Conservation (phyloP, 2,329 filamentous ascomycete species). For the Venturia aucupariae region DNA sequence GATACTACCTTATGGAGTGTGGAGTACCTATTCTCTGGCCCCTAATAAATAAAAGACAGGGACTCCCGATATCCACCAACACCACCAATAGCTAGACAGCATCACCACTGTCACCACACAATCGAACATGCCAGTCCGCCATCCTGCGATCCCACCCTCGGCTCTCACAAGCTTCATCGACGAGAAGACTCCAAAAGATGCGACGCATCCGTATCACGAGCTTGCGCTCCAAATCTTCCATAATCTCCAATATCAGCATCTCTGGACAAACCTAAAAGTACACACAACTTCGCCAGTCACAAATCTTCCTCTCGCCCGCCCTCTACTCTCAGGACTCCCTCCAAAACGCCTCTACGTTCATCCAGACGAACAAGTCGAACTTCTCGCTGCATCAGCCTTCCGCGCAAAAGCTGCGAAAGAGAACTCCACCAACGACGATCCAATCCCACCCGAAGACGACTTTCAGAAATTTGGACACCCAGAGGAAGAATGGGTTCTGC, state of each 20-base stretch:
- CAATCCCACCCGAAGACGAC: conserved; percentile 24
- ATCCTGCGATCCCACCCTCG: background rate
- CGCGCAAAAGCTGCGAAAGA: conserved; percentile 30
- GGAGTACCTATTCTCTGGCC: too few species aligned
- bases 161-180: conserved; percentile 1
- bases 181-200: background rate
- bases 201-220: conserved; percentile 25
- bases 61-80: too few species aligned
- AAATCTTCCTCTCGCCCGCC: conserved; percentile 41
- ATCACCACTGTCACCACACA: background rate
- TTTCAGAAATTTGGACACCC: conserved; percentile 32
- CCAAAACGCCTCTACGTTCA: conserved; percentile 67
- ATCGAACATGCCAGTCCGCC: background rate
- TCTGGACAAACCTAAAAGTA: conserved; percentile 56
- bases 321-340: conserved; percentile 63
- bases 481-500: conserved; percentile 68
- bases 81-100: background rate
- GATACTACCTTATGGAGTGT: too few species aligned
- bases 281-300: conserved; percentile 39
- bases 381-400: conserved; percentile 49
- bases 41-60: too few species aligned
- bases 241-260: conserved; percentile 67
- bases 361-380: conserved; percentile 70
- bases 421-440: conserved; percentile 16
- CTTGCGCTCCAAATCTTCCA: conserved; percentile 55